Percentiles rank a stretch among this genome's conserved stretches.
phyloP scores from a whole-genome alignment of 805 yeast genomes.

The Ogataea zsoltii region DNA sequence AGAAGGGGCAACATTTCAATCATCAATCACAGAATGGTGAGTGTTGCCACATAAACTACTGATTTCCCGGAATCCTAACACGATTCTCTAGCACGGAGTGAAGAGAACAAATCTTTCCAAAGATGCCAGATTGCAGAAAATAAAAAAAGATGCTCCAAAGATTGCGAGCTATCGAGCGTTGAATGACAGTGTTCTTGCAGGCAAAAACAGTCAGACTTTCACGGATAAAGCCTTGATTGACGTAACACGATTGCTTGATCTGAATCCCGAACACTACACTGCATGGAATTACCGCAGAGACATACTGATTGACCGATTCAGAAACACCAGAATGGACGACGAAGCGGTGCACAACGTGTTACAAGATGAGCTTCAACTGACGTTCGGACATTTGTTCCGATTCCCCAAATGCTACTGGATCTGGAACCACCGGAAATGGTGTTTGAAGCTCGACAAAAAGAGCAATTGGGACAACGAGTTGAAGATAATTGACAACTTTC shows the following conservation, averaged over 20 bases:
- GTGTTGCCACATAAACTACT: background rate
- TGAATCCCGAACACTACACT: constrained; percentile 87
- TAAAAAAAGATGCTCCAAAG: constrained; percentile 58
- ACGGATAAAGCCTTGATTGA: constrained; percentile 44
- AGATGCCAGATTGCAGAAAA: constrained; percentile 54
- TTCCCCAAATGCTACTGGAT: constrained; percentile 95
- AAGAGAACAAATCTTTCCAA: constrained; percentile 58
- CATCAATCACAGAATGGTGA: background rate
- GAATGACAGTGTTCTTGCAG: constrained; percentile 43
- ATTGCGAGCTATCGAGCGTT: constrained; percentile 55
- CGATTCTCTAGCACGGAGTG: constrained; percentile 59
- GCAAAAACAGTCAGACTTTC: constrained; percentile 32
- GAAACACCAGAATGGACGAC: constrained; percentile 26
- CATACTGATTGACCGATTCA: constrained; percentile 41
- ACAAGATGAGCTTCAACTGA: constrained; percentile 60
- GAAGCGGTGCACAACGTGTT: constrained; percentile 35
- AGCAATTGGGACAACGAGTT: constrained; percentile 76
- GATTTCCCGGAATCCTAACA: background rate
- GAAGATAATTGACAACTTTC: constrained; percentile 63
- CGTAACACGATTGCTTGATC: constrained; percentile 57
- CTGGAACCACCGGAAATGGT: constrained; percentile 93
- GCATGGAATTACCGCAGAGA: constrained; percentile 90
- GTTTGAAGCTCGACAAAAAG: constrained; percentile 47
- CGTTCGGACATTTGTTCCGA: constrained; percentile 55
- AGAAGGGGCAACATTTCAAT: background rate